Evolutionary conservation across 495 filamentous ascomycete genomes (phyloP), one percentile per base, ranked within the genome.

Genomic region (Penicillium salamii): DNA sequence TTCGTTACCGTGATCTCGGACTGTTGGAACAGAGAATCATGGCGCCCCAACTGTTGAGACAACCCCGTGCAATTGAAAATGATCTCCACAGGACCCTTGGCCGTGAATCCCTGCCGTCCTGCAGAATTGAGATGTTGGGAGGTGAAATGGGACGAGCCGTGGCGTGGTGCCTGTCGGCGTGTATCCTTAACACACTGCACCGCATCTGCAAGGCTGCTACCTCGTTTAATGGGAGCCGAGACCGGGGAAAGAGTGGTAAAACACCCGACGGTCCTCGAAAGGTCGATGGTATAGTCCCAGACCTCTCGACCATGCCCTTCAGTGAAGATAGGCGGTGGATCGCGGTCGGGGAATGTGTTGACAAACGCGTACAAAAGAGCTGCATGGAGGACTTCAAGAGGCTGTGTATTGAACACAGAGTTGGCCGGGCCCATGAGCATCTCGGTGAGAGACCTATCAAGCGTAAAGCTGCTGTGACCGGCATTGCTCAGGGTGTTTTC

Each of bases 231-330:
- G 3, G 8, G 8, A 8, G 23, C 23, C 8, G 23, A 26, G 8
- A 26, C 8, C 4, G 8, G 3, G 23, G 23, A 26, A 8, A 26
- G 23, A 8, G 23, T 26, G 23, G 36, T 39, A 15, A 39, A 39
- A 11, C 36, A 39, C 3, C 36, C 36, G 2, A 39, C 18, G 12
- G 74, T 77, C 12, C 57, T 51, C 5, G 74, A 71, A 19, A 77
- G 38, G 51, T 78, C 69, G 28, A 75, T 52, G 8, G 44, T 42
- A 12, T 29, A 2, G 7, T 68, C 63, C 42, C 55, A 69, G 3
- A 63, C 35, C 42, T 77, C 73, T 14, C 76, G 61, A 5, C 76
- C 75, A 48, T 78, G 74, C 21, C 61, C 69, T 53, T 77, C 74
- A 4, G 28, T 55, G 37, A 60, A 62, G 1, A 83, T 52, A 4